These are phyloP conservation scores for Zychaea mexicana DNA, from an alignment of 371 early-diverging fungal species.

Conservation along the genomic window DNA sequence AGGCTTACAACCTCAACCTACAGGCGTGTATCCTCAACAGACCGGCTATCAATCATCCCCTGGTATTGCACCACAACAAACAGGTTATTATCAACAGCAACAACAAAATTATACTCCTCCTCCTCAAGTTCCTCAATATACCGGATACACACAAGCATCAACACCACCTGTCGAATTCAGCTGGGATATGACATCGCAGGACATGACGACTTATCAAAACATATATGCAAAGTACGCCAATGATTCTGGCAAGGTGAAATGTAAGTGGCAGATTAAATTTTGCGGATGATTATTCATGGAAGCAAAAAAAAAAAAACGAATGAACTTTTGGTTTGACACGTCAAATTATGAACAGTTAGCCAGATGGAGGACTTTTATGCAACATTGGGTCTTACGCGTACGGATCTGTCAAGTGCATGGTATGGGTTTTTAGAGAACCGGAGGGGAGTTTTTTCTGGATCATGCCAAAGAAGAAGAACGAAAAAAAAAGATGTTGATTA, in stretches of 20 bases:
- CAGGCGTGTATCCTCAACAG: slow-evolving; percentile 31
- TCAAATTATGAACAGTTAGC: slow-evolving; percentile 36
- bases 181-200: slow-evolving; percentile 77
- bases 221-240: slow-evolving; percentile 63
- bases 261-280: slow-evolving; percentile 35
- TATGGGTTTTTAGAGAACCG: slow-evolving; percentile 16
- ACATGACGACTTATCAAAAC: slow-evolving; percentile 69
- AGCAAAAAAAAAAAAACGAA: background rate
- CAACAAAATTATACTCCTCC: slow-evolving; percentile 14
- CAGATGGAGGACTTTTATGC: slow-evolving; percentile 66
- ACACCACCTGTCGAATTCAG: slow-evolving; percentile 58
- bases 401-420: slow-evolving; percentile 65
- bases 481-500: background rate
- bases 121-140: slow-evolving; percentile 17
- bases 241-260: slow-evolving; percentile 65
- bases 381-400: slow-evolving; percentile 59
- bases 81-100: slow-evolving; percentile 31
- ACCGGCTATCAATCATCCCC: slow-evolving; percentile 20
- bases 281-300: background rate
- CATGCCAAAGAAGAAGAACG: background rate
- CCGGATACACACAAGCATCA: slow-evolving; percentile 21
- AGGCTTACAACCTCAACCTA: slow-evolving; percentile 24
- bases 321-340: background rate
- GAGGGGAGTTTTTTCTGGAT: too few relatives aligned
- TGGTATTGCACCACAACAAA: slow-evolving; percentile 25